A percentile compares a stretch with the other conserved stretches of the same genome.
These are phyloP conservation scores for Discostella stelligeroides DNA, from an alignment of 108 stramenopile species.

Conservation along the genomic window DNA sequence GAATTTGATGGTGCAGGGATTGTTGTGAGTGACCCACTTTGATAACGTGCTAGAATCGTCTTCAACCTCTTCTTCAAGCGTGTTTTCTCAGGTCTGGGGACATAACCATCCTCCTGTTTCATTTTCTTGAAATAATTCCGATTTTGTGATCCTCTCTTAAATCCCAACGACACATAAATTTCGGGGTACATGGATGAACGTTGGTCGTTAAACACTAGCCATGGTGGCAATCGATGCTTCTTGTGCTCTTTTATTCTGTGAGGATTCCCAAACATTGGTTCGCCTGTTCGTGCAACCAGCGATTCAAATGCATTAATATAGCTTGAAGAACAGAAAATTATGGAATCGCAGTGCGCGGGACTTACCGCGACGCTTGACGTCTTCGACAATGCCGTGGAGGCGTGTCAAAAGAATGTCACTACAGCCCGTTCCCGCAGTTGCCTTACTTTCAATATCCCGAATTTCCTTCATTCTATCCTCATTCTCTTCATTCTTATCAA, in stretches of 20 bases:
- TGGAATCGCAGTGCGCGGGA: neutral
- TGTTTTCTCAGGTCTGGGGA: constrained; percentile 8
- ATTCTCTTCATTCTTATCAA: neutral
- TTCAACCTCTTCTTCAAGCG: constrained; percentile 1
- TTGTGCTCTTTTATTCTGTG: constrained; percentile 39
- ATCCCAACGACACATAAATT: constrained; percentile 36
- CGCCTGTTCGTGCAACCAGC: neutral
- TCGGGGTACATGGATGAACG: constrained; percentile 47
- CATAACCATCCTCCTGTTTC: constrained; percentile 23
- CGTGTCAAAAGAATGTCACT: constrained; percentile 1
- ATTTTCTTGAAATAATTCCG: constrained; percentile 34
- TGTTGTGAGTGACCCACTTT: too few relatives aligned
- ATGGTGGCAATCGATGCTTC: constrained; percentile 43
- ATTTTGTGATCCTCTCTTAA: constrained; percentile 45
- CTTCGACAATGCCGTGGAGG: constrained; percentile 15
- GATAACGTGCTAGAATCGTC: neutral
- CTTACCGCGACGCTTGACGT: constrained; percentile 5
- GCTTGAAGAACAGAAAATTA: neutral
- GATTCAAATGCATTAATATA: neutral
- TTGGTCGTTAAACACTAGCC: constrained; percentile 46
- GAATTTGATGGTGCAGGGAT: too few relatives aligned
- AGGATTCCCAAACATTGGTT: constrained; percentile 10
- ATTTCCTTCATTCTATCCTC: constrained; percentile 24
- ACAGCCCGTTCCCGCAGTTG: constrained; percentile 2
- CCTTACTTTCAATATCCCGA: constrained; percentile 24